These are phyloP conservation scores for Colletotrichum tropicale DNA, from an alignment of 2,329 filamentous ascomycete genomes.

Conservation along the genomic window DNA sequence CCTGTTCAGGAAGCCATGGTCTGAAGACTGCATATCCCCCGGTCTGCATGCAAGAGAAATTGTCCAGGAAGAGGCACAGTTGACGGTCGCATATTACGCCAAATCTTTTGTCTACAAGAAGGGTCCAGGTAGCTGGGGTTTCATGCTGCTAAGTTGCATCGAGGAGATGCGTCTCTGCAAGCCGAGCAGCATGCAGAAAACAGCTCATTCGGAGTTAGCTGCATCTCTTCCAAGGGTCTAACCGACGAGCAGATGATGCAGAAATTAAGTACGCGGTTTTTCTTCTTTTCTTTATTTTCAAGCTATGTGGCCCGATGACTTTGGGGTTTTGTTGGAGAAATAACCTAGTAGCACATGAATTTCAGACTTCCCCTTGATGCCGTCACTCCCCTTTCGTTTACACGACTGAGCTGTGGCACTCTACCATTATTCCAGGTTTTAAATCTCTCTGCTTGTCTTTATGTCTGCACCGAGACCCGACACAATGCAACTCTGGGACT, in stretches of 20 bases:
- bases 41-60: neutral
- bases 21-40: neutral
- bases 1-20: neutral
- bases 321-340: rapidly evolving
- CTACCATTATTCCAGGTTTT: rapidly evolving
- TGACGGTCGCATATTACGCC: rapidly evolving
- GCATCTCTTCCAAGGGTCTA: neutral
- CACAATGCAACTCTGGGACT: constrained; percentile 27
- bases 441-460: rapidly evolving
- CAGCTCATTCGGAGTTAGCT: neutral
- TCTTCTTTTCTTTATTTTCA: no score
- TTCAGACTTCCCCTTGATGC: no score
- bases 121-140: rapidly evolving
- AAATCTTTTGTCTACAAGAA: rapidly evolving
- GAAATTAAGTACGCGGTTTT: neutral
- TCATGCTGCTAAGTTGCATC: neutral
- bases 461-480: neutral
- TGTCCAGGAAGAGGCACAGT: neutral
- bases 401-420: neutral
- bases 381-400: neutral
- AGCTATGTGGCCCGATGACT: neutral
- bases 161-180: rapidly evolving
- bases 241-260: neutral
- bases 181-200: rapidly evolving
- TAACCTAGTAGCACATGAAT: neutral